Evolutionary conservation across 2,329 filamentous ascomycete genomes (phyloP), one percentile per base, ranked within the genome.

Genomic region (Blastomyces emzantsi): DNA sequence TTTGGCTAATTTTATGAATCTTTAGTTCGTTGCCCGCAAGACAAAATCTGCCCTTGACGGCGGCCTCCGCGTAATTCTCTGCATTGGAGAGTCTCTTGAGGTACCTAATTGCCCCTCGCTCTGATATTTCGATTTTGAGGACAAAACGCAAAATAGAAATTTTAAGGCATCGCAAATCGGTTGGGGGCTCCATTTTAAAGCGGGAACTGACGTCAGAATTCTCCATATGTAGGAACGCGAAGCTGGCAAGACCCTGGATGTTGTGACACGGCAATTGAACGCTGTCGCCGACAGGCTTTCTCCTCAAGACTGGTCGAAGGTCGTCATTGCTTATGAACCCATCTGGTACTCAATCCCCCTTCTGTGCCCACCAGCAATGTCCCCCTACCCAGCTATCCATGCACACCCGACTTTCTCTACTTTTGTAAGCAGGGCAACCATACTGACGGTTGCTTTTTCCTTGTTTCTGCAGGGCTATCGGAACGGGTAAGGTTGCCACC

Each of bases 241-340:
- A 83, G 83, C 85, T 67, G 83, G 84, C 77, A 87, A 90, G 83
- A 97, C 93, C 68, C 88, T 95, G 73, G 86, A 90, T 19, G 76
- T 79, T 47, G 77, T 79, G 58, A 94, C 89, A 71, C 81, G 80
- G 69, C 94, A 99, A 83, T 85, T 99, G 72, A 84, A 86, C 68
- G 92, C 92, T 69, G 90, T 93, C 68, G 85, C 85, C 63, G 87
- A 92, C 77, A 78, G 81, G 72, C 74, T 81, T 66, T 74, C 70
- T 69, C 83, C 89, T 82, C 81, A 85, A 72, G 90, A 96, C 81
- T 99, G 94, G 94, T 85, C 82, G 74, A 94, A 94, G 83, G 85
- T 99, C 69, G 94, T 99, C 76, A 85, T 99, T 73, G 94, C 94
- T 74, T 99, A 99, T 80, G 94, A 99, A 85, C 94, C 94, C 74